Percentiles rank a stretch among this genome's conserved stretches.
phyloP scores from a whole-genome alignment of 1,284 basidiomycete species.

The Ceratobasidium sp. region DNA sequence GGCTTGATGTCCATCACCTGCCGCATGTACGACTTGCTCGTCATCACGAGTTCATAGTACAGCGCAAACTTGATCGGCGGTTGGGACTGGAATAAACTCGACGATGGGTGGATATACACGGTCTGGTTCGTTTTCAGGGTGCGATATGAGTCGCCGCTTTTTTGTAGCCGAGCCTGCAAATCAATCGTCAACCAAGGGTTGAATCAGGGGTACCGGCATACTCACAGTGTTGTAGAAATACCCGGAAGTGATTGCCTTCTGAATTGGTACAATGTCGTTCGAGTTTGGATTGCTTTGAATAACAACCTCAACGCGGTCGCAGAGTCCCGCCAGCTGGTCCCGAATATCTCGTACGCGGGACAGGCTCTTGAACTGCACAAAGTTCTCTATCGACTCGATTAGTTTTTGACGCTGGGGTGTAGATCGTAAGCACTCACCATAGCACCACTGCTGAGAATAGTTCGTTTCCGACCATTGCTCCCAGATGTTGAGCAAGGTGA shows the following conservation, averaged over 20 bases:
- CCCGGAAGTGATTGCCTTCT: conserved; percentile 93
- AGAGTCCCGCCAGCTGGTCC: conserved; percentile 93
- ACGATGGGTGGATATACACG: conserved; percentile 95
- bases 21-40: conserved; percentile 84
- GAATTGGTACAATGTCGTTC: conserved; percentile 89
- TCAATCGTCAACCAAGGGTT: neutral
- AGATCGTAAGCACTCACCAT: conserved; percentile 35
- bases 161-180: conserved; percentile 79
- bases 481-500: conserved; percentile 96
- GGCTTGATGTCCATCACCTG: conserved; percentile 82
- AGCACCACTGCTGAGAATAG: conserved; percentile 80
- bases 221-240: conserved; percentile 95
- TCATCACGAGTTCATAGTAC: conserved; percentile 95
- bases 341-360: conserved; percentile 93
- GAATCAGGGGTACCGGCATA: neutral
- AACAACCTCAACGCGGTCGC: conserved; percentile 95
- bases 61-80: conserved; percentile 89
- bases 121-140: conserved; percentile 95
- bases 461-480: conserved; percentile 98
- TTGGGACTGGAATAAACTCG: conserved; percentile 91
- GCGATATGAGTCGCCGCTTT: conserved; percentile 89
- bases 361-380: conserved; percentile 95
- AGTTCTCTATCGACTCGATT: conserved; percentile 88
- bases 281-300: conserved; percentile 86
- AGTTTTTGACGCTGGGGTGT: conserved; percentile 8